A percentile compares a stretch with the other conserved stretches of the same genome.
These are phyloP conservation scores for Conoideocrella luteorostrata DNA, from an alignment of 2,329 filamentous ascomycete genomes.

Conservation along the genomic window DNA sequence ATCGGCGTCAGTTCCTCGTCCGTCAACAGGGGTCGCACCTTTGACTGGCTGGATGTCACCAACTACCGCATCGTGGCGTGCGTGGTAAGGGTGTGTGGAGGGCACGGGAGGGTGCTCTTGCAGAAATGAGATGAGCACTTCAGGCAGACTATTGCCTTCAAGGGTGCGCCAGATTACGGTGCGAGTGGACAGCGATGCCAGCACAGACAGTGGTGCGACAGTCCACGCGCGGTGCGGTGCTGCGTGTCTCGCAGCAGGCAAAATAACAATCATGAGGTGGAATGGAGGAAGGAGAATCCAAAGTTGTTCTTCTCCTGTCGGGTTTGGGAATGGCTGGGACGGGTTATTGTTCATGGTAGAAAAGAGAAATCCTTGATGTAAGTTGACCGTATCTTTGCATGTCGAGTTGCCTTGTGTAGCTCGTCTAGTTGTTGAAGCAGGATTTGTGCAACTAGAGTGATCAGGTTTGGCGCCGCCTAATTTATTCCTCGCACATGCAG, in stretches of 20 bases:
- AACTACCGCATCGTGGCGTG: too few relatives aligned
- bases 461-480: slow-evolving; percentile 1
- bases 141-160: too few relatives aligned
- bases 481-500: neutral
- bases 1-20: too few relatives aligned
- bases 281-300: neutral
- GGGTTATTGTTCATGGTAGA: neutral
- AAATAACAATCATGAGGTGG: neutral
- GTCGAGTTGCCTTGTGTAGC: too few relatives aligned
- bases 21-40: too few relatives aligned
- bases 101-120: too few relatives aligned
- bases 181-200: neutral
- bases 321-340: neutral
- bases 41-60: too few relatives aligned
- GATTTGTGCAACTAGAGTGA: neutral
- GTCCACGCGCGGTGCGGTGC: neutral
- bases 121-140: too few relatives aligned
- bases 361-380: too few relatives aligned
- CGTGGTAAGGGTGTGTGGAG: too few relatives aligned
- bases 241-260: neutral
- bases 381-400: too few relatives aligned
- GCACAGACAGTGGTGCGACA: neutral
- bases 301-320: neutral
- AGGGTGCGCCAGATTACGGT: too few relatives aligned
- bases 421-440: neutral